Base-by-base conservation (phyloP, 2,329 filamentous ascomycete species). In the Stylonectria norvegica region DNA sequence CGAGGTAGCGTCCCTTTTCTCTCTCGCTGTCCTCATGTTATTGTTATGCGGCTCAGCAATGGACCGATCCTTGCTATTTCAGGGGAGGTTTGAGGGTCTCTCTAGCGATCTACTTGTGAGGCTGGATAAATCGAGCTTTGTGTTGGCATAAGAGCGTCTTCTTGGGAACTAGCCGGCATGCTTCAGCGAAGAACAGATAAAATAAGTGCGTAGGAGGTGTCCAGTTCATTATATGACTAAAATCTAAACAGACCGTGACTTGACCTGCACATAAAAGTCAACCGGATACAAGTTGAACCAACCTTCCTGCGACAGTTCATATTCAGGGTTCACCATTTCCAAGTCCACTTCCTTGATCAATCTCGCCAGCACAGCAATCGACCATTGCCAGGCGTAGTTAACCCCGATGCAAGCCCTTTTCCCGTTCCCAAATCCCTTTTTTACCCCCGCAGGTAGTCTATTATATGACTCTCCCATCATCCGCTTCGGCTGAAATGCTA, bases 241-340 rank as follows among this genome's bases (percentile, higher is more conserved):
- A n/a, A n/a, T n/a, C n/a, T 12, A 43, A 25, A 17, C 19, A n/a
- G 32, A 34, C 20, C 71, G 64, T 23, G 66, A 49, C 59, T 63
- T 70, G 8, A 70, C 67, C 56, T 59, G 68, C 34, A 70, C 67
- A 15, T 57, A 50, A 29, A 78, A 71, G 11, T 63, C 67, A 30
- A 72, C 55, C 0, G 75, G 76, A 47, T 72, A 59, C 4, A 75
- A 53, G 36, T 75, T 76, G 48, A 78, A 79, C 68, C 75, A 68
- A 11, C 76, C 68, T 49, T 79, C 64, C 59, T 70, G 61, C 39
- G 64, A 61, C 38, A 73, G 38, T 51, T 63, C 49, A 34, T 72
- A 75, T 0, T 40, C 50, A 3, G 60, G 52, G 33, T 73, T 62
- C 11, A 48, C 68, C 44, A 63, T 52, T 52, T 70, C 68, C 45